Conservation (phyloP, 257 asterid genomes). For the Solanum dulcamara region DNA sequence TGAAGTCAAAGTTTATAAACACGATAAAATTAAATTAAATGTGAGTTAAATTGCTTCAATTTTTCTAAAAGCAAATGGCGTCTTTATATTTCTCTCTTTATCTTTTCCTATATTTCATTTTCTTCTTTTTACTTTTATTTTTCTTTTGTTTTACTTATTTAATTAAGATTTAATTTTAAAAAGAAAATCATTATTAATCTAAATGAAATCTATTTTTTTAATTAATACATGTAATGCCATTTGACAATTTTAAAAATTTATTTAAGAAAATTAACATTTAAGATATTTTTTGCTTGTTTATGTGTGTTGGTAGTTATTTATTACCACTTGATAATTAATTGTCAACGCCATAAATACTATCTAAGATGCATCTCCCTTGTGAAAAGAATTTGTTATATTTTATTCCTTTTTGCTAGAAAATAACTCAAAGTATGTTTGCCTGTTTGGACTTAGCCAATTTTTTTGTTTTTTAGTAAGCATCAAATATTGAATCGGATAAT, state of each 20-base stretch:
- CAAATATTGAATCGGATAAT: not conserved
- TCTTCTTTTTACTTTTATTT: not conserved
- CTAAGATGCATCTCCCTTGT: not conserved
- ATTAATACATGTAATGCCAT: not conserved
- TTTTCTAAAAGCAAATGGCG: no score
- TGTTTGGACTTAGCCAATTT: not conserved
- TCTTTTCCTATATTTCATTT: not conserved
- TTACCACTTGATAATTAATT: not conserved
- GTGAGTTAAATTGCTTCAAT: not conserved
- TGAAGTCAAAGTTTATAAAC: not conserved
- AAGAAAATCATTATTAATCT: not conserved
- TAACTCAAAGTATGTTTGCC: not conserved
- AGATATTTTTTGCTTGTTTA: not conserved
- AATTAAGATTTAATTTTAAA: not conserved
- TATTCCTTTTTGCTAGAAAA: not conserved
- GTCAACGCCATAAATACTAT: not conserved
- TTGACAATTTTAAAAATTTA: not conserved
- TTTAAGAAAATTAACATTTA: not conserved
- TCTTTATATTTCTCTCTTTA: no score
- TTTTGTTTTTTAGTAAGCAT: not conserved
- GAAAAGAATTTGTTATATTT: not conserved
- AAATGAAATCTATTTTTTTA: not conserved
- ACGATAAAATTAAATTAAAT: not conserved
- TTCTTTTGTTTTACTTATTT: not conserved
- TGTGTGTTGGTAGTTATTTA: not conserved